Evolutionary conservation across 1,139 yeast species (phyloP).

Genomic region (Blastobotrys proliferans): DNA sequence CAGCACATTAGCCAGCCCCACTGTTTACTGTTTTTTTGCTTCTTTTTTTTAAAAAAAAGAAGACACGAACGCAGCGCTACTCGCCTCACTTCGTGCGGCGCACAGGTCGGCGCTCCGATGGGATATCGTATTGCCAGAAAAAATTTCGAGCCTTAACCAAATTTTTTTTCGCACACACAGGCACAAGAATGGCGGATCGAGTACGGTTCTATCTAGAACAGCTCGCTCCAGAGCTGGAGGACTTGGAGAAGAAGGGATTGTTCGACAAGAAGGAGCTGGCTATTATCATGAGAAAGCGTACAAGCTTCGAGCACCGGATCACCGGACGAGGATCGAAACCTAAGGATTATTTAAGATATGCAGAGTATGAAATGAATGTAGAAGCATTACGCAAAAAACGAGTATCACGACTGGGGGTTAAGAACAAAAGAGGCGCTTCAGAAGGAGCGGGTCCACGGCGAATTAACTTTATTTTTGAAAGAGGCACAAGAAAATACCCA

Average conservation of each 20-base stretch:
- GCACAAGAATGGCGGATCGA: conserved; percentile 58
- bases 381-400: conserved; percentile 77
- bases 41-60: too few relatives aligned
- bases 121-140: too few relatives aligned
- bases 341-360: conserved; percentile 72
- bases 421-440: conserved; percentile 36
- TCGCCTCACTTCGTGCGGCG: too few relatives aligned
- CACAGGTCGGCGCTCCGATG: too few relatives aligned
- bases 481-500: conserved; percentile 80
- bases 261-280: conserved; percentile 69
- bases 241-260: conserved; percentile 72
- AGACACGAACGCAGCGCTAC: too few relatives aligned
- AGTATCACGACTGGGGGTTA: conserved; percentile 51
- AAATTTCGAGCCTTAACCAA: background rate
- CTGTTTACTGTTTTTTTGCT: too few relatives aligned
- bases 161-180: conserved; percentile 6
- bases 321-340: conserved; percentile 79
- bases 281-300: conserved; percentile 85
- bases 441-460: conserved; percentile 89
- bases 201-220: conserved; percentile 77
- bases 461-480: conserved; percentile 74
- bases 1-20: too few relatives aligned
- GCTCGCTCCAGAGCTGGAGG: conserved; percentile 90
- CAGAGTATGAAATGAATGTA: conserved; percentile 75
- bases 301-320: conserved; percentile 91